phyloP scores from a whole-genome alignment of 1,284 basidiomycete genomes.

The Ganoderma multipileum region DNA sequence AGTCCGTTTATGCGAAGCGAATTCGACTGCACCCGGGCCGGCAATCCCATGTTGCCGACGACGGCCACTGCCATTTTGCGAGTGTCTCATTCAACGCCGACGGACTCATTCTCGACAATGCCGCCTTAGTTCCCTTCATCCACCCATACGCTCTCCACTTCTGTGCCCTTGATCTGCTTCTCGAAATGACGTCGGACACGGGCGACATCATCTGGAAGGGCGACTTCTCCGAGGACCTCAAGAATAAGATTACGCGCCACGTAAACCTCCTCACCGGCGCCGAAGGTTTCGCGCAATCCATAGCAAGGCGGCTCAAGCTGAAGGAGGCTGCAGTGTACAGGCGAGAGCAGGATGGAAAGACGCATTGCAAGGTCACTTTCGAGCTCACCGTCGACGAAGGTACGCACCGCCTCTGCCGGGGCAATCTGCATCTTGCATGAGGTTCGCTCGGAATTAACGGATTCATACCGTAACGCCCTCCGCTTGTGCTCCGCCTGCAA shows the following conservation, averaged over 20 bases:
- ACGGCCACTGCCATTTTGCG: neutral
- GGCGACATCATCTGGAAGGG: conserved; percentile 2
- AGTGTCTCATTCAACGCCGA: neutral
- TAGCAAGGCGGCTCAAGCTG: conserved; percentile 1
- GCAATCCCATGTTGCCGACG: neutral
- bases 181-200: neutral
- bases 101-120: neutral
- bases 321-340: conserved; percentile 15
- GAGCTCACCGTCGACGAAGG: conserved; percentile 15
- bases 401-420: conserved; percentile 5
- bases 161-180: neutral
- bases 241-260: neutral
- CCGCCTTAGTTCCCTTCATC: neutral
- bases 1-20: neutral
- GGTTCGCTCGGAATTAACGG: neutral
- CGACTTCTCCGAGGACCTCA: conserved; percentile 3
- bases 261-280: neutral
- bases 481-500: neutral
- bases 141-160: neutral
- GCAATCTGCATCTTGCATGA: neutral
- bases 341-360: conserved; percentile 19
- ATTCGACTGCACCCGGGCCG: neutral
- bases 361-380: conserved; percentile 9
- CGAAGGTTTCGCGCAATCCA: conserved; percentile 7
- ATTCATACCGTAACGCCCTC: neutral